phyloP scores from a whole-genome alignment of 1,284 basidiomycete species.

The Boletus semigastroideus region DNA sequence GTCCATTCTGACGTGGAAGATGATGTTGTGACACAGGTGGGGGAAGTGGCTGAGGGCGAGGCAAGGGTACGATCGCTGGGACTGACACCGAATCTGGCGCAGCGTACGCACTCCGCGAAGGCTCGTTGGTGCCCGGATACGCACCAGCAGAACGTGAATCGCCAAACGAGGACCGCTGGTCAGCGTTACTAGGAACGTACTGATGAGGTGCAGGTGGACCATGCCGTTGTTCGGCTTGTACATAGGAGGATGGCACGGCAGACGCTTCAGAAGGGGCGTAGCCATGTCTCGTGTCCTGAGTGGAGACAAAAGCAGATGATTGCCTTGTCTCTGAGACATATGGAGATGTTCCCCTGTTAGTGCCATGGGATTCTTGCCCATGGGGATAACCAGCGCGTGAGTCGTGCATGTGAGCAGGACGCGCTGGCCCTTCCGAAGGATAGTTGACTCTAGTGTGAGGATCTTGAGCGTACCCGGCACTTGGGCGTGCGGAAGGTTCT shows the following conservation, averaged over 20 bases:
- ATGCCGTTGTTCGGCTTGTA: conserved; percentile 23
- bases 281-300: conserved; percentile 24
- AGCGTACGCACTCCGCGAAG: conserved; percentile 18
- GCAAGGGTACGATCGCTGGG: conserved; percentile 17
- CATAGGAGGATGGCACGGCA: conserved; percentile 18
- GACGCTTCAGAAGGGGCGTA: conserved; percentile 22
- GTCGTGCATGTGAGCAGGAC: conserved; percentile 21
- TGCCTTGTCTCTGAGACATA: conserved; percentile 26
- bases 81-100: conserved; percentile 18
- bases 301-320: conserved; percentile 19
- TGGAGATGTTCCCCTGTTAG: conserved; percentile 4
- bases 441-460: conserved; percentile 18
- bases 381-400: conserved; percentile 21
- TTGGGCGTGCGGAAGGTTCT: conserved; percentile 19
- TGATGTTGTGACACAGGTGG: conserved; percentile 23
- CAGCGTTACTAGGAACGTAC: conserved; percentile 20
- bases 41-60: conserved; percentile 15
- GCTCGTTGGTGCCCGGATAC: conserved; percentile 17
- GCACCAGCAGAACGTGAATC: conserved; percentile 25
- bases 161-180: conserved; percentile 24
- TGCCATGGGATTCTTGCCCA: conserved; percentile 21
- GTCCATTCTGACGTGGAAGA: conserved; percentile 21
- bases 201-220: conserved; percentile 13
- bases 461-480: conserved; percentile 17
- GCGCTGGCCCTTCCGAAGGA: conserved; percentile 17